These are phyloP conservation scores for Blastobotrys peoriensis DNA, from an alignment of 805 yeast species.

Conservation along the genomic window DNA sequence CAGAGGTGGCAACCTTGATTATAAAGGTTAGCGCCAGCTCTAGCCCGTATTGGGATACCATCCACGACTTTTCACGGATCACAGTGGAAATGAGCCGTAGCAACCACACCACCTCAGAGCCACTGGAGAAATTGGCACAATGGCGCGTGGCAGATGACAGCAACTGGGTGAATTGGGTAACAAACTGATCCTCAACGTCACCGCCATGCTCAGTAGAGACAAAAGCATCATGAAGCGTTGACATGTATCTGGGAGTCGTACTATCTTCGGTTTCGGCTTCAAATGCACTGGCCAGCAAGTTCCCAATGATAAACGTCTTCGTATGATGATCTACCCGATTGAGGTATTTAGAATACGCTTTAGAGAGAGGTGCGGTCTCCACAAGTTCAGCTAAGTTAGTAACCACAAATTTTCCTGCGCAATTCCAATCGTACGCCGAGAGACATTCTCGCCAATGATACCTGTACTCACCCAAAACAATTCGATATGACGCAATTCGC, in stretches of 20 bases:
- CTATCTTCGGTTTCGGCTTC: not conserved
- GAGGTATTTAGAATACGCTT: not conserved
- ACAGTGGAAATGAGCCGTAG: slow-evolving; percentile 15
- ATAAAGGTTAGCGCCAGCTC: slow-evolving; percentile 48
- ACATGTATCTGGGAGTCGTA: not conserved
- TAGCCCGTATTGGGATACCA: slow-evolving; percentile 57
- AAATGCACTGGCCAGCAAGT: not conserved
- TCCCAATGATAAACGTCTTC: not conserved
- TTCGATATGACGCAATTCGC: not conserved
- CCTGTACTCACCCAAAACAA: slow-evolving; percentile 3
- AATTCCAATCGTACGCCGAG: no score
- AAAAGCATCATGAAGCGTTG: not conserved
- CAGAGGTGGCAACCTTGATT: slow-evolving; percentile 23
- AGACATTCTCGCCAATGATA: no score
- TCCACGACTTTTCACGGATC: slow-evolving; percentile 48
- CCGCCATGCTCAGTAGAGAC: not conserved
- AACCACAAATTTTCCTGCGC: no score
- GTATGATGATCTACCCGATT: not conserved
- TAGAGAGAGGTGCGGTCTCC: not conserved
- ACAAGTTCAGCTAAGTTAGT: not conserved
- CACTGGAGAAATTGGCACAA: not conserved
- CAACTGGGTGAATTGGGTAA: not conserved
- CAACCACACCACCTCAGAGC: not conserved
- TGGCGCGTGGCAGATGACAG: not conserved
- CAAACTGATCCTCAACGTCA: not conserved